Percentiles rank a stretch among this genome's conserved stretches.
These are phyloP conservation scores for Tricholoma hemisulphureum DNA, from an alignment of 768 basidiomycete species.

Conservation along the genomic window DNA sequence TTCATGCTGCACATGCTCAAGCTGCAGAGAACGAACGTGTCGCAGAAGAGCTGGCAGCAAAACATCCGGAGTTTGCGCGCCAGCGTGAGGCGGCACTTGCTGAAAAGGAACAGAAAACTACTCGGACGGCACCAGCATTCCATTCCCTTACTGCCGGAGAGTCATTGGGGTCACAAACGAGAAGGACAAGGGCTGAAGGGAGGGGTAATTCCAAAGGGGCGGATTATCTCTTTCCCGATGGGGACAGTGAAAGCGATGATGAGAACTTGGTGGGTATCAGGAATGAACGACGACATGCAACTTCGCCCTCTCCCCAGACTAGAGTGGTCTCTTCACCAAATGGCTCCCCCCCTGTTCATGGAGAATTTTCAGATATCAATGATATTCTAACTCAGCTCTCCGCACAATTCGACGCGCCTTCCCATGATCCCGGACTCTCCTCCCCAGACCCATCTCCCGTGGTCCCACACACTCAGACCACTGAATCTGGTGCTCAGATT, in stretches of 20 bases:
- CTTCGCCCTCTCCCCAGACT: constrained; percentile 34
- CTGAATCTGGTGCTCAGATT: constrained; percentile 24
- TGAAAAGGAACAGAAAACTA: constrained; percentile 50
- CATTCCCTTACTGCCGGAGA: constrained; percentile 71
- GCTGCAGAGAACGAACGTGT: constrained; percentile 47
- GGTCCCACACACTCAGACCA: constrained; percentile 41
- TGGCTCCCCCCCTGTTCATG: constrained; percentile 49
- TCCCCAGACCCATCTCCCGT: constrained; percentile 49
- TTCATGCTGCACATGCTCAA: constrained; percentile 74
- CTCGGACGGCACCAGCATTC: constrained; percentile 74
- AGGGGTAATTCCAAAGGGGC: constrained; percentile 47
- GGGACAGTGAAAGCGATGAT: constrained; percentile 43
- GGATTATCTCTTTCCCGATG: constrained; percentile 55
- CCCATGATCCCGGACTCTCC: constrained; percentile 40
- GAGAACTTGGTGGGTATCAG: constrained; percentile 35
- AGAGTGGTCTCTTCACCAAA: constrained; percentile 34
- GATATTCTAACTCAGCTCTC: constrained; percentile 77
- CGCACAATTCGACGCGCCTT: constrained; percentile 61
- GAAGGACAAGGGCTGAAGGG: constrained; percentile 33
- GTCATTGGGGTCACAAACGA: constrained; percentile 30
- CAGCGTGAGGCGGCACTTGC: constrained; percentile 44
- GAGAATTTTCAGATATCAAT: constrained; percentile 68
- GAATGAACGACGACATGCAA: constrained; percentile 25
- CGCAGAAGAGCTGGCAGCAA: constrained; percentile 42
- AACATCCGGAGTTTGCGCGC: constrained; percentile 43